Conservation (phyloP, 805 yeast species). For the Saccharomycopsis schoenii region DNA sequence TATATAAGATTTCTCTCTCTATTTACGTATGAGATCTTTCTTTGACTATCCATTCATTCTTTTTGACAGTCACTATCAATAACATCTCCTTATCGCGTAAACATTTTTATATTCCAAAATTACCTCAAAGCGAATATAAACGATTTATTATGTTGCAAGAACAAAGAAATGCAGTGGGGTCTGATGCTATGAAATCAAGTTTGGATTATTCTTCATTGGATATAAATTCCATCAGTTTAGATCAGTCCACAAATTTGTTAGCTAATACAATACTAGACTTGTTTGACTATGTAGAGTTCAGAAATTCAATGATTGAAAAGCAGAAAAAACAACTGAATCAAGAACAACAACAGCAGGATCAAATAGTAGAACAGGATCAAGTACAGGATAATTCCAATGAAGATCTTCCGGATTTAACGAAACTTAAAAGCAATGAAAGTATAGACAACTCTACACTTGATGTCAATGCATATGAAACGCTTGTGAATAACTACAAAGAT, state of each 20-base stretch:
- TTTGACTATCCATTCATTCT: too few relatives aligned
- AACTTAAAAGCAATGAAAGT: not conserved
- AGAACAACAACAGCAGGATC: not conserved
- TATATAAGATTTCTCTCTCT: too few relatives aligned
- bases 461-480: not conserved
- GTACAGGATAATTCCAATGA: not conserved
- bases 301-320: not conserved
- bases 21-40: too few relatives aligned
- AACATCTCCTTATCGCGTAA: too few relatives aligned
- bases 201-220: not conserved
- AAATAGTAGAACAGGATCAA: not conserved
- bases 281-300: not conserved
- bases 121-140: too few relatives aligned
- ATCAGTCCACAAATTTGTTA: slow-evolving; percentile 1
- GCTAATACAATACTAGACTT: not conserved
- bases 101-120: too few relatives aligned
- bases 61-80: too few relatives aligned
- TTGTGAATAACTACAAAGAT: slow-evolving; percentile 6
- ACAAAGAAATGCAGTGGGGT: not conserved
- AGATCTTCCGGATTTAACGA: not conserved
- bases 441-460: not conserved
- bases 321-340: not conserved
- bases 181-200: not conserved
- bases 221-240: not conserved
- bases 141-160: not conserved